Conservation (phyloP, 2,329 filamentous ascomycete genomes). For the Ceratocystis diversiconidia region DNA sequence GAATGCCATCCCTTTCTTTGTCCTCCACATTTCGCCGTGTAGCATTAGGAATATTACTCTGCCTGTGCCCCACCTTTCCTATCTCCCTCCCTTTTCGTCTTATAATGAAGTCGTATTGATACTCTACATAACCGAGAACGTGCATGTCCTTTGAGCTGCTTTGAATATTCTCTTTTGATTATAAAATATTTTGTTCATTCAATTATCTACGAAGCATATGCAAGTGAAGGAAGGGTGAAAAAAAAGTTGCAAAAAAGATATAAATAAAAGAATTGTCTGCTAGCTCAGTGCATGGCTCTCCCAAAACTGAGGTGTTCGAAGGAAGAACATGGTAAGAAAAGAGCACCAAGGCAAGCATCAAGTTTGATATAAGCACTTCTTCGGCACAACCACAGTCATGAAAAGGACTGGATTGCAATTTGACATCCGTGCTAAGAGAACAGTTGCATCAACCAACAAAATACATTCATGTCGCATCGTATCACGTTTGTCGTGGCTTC, state of each 20-base stretch:
- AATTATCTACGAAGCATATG: no score
- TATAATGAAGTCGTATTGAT: not conserved
- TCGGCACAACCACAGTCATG: conserved; percentile 94
- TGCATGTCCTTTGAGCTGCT: no score
- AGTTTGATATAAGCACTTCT: conserved; percentile 84
- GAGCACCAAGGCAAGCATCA: conserved; percentile 16
- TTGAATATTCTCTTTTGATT: not conserved
- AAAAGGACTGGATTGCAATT: conserved; percentile 82
- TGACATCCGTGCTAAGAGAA: conserved; percentile 83
- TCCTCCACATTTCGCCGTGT: not conserved
- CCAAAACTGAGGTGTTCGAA: not conserved
- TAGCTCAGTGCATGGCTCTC: conserved; percentile 4
- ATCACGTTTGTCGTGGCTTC: not conserved
- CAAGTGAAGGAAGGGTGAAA: no score
- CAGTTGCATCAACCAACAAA: conserved; percentile 11
- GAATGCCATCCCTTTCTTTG: conserved; percentile 10
- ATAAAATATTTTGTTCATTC: not conserved
- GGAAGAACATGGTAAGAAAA: not conserved
- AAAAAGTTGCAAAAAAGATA: no score
- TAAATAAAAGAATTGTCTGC: conserved; percentile 9
- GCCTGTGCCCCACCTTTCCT: not conserved
- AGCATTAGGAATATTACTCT: not conserved
- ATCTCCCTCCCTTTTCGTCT: not conserved
- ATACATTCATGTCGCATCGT: not conserved
- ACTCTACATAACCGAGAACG: not conserved